Evolutionary conservation across 2,329 filamentous ascomycete species (phyloP), one percentile per base, ranked within the genome.

Genomic region (Alternaria alternata): DNA sequence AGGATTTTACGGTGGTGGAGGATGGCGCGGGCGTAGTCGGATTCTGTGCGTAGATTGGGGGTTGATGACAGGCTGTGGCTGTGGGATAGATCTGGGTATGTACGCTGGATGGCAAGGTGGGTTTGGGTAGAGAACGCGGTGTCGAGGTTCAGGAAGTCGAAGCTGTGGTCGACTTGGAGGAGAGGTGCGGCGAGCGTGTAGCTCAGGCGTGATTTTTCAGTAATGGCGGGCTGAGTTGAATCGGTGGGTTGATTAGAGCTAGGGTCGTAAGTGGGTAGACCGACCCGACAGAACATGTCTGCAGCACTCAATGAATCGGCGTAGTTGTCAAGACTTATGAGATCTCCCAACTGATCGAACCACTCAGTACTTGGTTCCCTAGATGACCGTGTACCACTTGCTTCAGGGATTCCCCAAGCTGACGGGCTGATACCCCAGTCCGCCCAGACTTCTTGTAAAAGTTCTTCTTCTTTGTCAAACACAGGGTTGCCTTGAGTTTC

Each of bases 341-440:
- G 76, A 14, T 79, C 46, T 36, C 67, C 18, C 28, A 69, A 26
- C 46, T 9, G 47, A 26, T 20, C 28, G 43, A 16, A 42, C 11
- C 32, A 18, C 7, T 49, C 20, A 5, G 18, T 8, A 3, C 26
- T 53, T 9, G 47, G 47, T 5, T 30, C 7, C 24, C 5, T 30
- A 32, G 30, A 22, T 12, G n/a, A n/a, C n/a, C 41, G 30, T 32
- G 20, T 32, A 12, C 18, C 14, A 26, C 4, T 47, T 34, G 30
- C 39, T 26, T 56, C 36, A 20, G 32, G 38, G 12, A 22, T 30
- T n/a, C 24, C 42, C 66, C 87, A 89, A 59, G 89, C 84, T 16
- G 85, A 84, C 22, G 89, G 73, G 69, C 89, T 88, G 30, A 93
- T 75, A 20, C 82, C 79, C 89, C 92, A 94, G 62, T 87, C 86